phyloP scores from a whole-genome alignment of 2,329 filamentous ascomycete species.

The Clonostachys sp. region DNA sequence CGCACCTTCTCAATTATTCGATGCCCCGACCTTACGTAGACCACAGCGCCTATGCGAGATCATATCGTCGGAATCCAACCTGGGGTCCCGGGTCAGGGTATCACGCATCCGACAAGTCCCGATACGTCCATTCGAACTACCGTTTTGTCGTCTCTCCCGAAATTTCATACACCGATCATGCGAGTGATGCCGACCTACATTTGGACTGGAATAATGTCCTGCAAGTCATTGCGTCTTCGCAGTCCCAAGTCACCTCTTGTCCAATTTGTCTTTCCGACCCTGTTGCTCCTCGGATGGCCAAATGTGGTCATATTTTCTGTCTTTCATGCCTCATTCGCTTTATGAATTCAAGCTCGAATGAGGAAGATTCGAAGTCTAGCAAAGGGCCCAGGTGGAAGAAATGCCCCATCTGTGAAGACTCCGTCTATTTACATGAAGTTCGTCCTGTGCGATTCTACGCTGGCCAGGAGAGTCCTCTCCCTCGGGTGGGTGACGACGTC shows the following conservation, averaged over 20 bases:
- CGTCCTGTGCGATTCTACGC: conserved; percentile 86
- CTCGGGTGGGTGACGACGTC: conserved; percentile 82
- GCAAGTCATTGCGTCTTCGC: conserved; percentile 84
- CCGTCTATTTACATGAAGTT: conserved; percentile 86
- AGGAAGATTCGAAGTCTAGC: conserved; percentile 55
- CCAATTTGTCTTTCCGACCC: conserved; percentile 93
- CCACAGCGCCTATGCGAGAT: conserved; percentile 45
- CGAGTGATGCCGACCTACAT: conserved; percentile 80
- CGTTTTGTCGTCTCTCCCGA: conserved; percentile 88
- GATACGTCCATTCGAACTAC: conserved; percentile 92
- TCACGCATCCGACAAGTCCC: conserved; percentile 85
- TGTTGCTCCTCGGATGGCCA: conserved; percentile 92
- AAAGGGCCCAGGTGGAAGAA: conserved; percentile 84
- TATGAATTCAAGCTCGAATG: conserved; percentile 80
- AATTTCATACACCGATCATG: conserved; percentile 74
- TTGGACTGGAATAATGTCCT: conserved; percentile 88
- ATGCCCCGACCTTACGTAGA: conserved; percentile 67
- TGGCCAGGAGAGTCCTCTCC: conserved; percentile 78
- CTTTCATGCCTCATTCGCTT: conserved; percentile 89
- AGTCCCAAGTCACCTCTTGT: conserved; percentile 84
- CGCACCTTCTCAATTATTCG: conserved; percentile 90
- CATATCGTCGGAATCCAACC: conserved; percentile 66
- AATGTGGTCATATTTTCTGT: conserved; percentile 96
- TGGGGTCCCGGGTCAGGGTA: conserved; percentile 88
- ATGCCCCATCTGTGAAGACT: conserved; percentile 93